Conservation (phyloP, 2,329 filamentous ascomycete genomes). For the Paecilomyces niveus region DNA sequence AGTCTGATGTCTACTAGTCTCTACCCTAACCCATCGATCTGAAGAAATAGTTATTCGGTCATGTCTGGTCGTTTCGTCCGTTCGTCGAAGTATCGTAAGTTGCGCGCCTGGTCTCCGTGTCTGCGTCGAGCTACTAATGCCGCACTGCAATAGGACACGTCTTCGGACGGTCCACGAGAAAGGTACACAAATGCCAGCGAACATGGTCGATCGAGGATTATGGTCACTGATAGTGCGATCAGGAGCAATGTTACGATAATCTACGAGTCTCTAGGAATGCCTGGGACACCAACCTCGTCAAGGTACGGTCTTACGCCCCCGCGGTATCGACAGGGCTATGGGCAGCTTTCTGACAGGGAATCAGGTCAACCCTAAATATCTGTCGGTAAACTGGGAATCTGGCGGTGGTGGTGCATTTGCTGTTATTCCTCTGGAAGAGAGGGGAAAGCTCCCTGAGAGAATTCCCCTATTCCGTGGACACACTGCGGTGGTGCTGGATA, state of each 20-base stretch:
- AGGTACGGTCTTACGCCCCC: conserved; percentile 54
- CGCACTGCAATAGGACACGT: conserved; percentile 67
- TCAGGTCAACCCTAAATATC: conserved; percentile 89
- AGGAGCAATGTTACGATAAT: conserved; percentile 98
- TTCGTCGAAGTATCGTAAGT: conserved; percentile 66
- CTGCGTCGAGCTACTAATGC: conserved; percentile 20
- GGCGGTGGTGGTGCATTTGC: conserved; percentile 95
- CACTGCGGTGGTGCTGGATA: conserved; percentile 91
- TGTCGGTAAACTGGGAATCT: conserved; percentile 97
- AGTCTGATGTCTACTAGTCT: conserved; percentile 11
- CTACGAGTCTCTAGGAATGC: conserved; percentile 95
- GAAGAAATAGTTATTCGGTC: conserved; percentile 8
- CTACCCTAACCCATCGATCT: conserved; percentile 8
- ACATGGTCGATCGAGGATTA: not conserved
- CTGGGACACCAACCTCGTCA: conserved; percentile 98
- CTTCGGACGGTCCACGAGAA: conserved; percentile 90
- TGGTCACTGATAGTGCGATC: conserved; percentile 3
- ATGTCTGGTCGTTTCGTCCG: conserved; percentile 69
- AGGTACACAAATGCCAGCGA: conserved; percentile 41
- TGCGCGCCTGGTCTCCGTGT: conserved; percentile 6
- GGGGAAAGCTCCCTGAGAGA: conserved; percentile 82
- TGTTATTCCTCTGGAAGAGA: conserved; percentile 84
- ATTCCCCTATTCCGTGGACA: conserved; percentile 94
- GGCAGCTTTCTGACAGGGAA: conserved; percentile 10
- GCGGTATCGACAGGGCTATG: conserved; percentile 12